Evolutionary conservation across 345 rosid genomes (phyloP).

Genomic region (Abelmoschus esculentus): DNA sequence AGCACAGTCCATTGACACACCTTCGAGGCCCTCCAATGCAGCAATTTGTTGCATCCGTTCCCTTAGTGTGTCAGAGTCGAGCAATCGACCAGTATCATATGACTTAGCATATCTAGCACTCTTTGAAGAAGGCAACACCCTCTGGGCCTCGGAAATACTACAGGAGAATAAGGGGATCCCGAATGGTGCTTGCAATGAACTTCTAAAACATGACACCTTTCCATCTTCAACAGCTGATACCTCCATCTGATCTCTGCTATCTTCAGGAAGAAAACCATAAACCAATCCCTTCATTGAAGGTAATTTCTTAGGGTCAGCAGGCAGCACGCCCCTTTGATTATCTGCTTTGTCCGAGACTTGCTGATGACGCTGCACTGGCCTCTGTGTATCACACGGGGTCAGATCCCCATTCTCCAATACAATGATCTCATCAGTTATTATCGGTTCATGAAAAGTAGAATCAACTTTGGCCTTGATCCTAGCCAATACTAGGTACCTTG

Average conservation of each 20-base stretch:
- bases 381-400: constrained; percentile 42
- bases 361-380: constrained; percentile 44
- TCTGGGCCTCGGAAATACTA: constrained; percentile 30
- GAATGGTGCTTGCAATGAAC: constrained; percentile 61
- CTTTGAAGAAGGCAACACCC: constrained; percentile 30
- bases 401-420: constrained; percentile 48
- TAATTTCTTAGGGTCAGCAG: constrained; percentile 16
- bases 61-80: constrained; percentile 53
- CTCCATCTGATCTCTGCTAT: constrained; percentile 32
- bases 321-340: constrained; percentile 27
- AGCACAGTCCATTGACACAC: constrained; percentile 75
- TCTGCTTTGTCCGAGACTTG: constrained; percentile 33
- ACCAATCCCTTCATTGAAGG: constrained; percentile 9
- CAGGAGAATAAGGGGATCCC: constrained; percentile 62
- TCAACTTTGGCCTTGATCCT: constrained; percentile 69
- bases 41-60: constrained; percentile 77
- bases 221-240: constrained; percentile 35
- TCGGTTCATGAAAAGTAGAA: constrained; percentile 16
- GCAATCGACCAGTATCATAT: constrained; percentile 57
- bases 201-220: constrained; percentile 37
- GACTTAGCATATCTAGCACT: constrained; percentile 35
- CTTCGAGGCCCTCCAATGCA: constrained; percentile 63
- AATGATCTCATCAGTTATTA: constrained; percentile 28
- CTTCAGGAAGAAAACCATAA: constrained; percentile 2
- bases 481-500: constrained; percentile 36